phyloP scores from a whole-genome alignment of 139 green algal species.

The Astrephomene gubernaculifera region DNA sequence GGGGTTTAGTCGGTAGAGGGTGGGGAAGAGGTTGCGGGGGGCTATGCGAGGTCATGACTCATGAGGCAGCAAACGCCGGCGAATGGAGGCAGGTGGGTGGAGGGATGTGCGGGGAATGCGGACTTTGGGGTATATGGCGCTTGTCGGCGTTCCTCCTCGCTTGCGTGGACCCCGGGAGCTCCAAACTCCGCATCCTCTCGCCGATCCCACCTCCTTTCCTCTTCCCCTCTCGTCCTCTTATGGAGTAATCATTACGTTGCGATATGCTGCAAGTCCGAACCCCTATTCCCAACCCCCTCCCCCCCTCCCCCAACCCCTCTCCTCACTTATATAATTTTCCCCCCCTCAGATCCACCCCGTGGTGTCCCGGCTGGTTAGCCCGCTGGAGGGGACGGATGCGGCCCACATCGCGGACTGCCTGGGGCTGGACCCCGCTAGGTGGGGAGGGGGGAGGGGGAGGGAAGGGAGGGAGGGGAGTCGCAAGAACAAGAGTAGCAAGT shows the following conservation, averaged over 20 bases:
- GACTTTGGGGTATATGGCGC: too few relatives aligned
- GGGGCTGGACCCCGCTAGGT: conserved; percentile 85
- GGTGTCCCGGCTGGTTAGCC: conserved; percentile 88
- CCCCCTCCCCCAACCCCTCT: background rate
- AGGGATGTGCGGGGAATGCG: too few relatives aligned
- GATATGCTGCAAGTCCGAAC: too few relatives aligned
- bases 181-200: too few relatives aligned
- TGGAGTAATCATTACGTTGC: too few relatives aligned
- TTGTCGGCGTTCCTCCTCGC: too few relatives aligned
- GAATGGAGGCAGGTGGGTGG: too few relatives aligned
- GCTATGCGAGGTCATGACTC: too few relatives aligned
- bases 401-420: conserved; percentile 93
- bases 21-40: too few relatives aligned
- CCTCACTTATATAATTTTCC: background rate
- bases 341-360: conserved; percentile 93
- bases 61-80: too few relatives aligned
- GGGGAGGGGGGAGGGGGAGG: conserved; percentile 25
- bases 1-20: too few relatives aligned
- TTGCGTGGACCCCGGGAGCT: too few relatives aligned
- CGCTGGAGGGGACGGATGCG: conserved; percentile 94
- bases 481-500: background rate
- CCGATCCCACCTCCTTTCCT: background rate
- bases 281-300: background rate
- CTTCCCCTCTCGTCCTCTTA: background rate
- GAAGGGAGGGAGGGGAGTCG: background rate